A percentile compares a stretch with the other conserved stretches of the same genome.
Conservation (phyloP, 1,139 yeast species). For the Yarrowia galli region DNA sequence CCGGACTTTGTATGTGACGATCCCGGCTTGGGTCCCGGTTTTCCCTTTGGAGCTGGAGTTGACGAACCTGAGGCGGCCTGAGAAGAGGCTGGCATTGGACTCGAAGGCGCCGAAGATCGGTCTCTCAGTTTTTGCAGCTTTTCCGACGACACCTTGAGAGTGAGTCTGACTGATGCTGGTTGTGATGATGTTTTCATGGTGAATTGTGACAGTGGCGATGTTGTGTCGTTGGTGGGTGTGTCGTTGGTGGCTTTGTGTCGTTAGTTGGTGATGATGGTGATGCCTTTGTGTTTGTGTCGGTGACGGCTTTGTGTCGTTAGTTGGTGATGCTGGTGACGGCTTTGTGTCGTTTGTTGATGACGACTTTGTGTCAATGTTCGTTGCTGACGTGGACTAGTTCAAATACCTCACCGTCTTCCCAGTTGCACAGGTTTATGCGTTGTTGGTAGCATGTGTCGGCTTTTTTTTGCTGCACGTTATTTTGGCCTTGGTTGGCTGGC, state of each 20-base stretch:
- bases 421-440: too few relatives aligned
- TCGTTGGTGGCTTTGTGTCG: too few relatives aligned
- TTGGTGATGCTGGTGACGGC: too few relatives aligned
- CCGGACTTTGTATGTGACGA: conserved; percentile 20
- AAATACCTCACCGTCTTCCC: too few relatives aligned
- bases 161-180: conserved; percentile 15
- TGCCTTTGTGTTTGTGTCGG: neutral
- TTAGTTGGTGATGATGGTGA: too few relatives aligned
- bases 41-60: conserved; percentile 26
- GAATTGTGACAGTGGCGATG: neutral
- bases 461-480: conserved; percentile 27
- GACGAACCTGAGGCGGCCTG: conserved; percentile 1
- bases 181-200: conserved; percentile 26
- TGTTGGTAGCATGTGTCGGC: too few relatives aligned
- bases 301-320: too few relatives aligned
- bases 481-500: conserved; percentile 17
- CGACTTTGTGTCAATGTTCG: too few relatives aligned
- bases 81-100: conserved; percentile 18
- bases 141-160: conserved; percentile 29
- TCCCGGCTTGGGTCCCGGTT: conserved; percentile 24
- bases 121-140: conserved; percentile 32
- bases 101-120: conserved; percentile 14
- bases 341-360: too few relatives aligned
- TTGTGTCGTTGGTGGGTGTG: neutral
- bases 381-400: neutral